Evolutionary conservation across 2,329 filamentous ascomycete genomes (phyloP).

Genomic region (Chrysoporthe austroafricana): DNA sequence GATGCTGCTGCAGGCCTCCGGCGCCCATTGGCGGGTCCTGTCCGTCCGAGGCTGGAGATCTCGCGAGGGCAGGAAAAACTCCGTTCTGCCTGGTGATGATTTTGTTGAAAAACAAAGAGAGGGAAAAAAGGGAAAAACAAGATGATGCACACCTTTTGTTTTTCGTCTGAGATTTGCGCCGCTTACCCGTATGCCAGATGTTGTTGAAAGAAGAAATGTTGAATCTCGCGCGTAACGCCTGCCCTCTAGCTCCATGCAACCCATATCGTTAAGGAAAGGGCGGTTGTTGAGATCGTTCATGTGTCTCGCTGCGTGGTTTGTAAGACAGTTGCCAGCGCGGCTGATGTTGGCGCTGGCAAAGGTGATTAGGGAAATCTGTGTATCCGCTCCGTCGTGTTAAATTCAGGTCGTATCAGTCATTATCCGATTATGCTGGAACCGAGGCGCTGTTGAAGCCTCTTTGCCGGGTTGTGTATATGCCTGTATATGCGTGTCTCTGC

Average conservation of each 20-base stretch:
- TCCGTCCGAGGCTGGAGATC: not conserved
- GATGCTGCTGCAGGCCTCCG: constrained; percentile 20
- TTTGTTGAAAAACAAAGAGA: constrained; percentile 14
- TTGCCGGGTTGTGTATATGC: constrained; percentile 16
- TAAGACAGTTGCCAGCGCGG: constrained; percentile 21
- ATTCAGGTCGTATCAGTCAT: constrained; percentile 33
- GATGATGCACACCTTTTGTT: not conserved
- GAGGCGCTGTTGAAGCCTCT: constrained; percentile 28
- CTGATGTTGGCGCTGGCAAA: constrained; percentile 8
- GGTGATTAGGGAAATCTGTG: constrained; percentile 29
- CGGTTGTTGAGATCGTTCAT: constrained; percentile 2
- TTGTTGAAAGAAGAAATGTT: constrained; percentile 38
- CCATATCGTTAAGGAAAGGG: constrained; percentile 37
- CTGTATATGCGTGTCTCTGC: not conserved
- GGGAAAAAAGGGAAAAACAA: not conserved
- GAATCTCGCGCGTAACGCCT: constrained; percentile 30
- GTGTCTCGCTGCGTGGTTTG: constrained; percentile 13
- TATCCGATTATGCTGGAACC: constrained; percentile 25
- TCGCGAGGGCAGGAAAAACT: not conserved
- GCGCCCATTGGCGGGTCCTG: not conserved
- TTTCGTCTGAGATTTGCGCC: not conserved
- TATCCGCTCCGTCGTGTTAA: constrained; percentile 28
- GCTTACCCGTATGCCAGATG: not conserved
- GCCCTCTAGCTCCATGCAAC: constrained; percentile 39
- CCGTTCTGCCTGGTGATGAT: not conserved